Percentiles rank a stretch among this genome's conserved stretches.
phyloP scores from a whole-genome alignment of 2,329 filamentous ascomycete species.

The Dactylellina haptotyla region DNA sequence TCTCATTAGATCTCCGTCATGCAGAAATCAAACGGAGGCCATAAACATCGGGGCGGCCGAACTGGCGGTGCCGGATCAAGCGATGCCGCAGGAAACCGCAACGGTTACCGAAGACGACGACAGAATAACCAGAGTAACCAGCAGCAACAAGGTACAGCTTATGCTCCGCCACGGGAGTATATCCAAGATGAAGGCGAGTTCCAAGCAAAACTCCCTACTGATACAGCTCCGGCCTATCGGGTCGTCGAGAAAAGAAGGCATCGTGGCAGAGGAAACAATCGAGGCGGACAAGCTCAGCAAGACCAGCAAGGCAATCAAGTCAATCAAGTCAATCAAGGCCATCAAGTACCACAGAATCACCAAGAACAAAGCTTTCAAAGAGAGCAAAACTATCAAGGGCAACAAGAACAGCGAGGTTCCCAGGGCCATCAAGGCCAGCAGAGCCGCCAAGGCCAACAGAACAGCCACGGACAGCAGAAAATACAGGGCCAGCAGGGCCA shows the following conservation, averaged over 20 bases:
- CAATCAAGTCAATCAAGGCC: not conserved
- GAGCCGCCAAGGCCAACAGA: too few species aligned
- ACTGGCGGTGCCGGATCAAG: not conserved
- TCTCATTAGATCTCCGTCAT: too few species aligned
- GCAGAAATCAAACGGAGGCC: not conserved
- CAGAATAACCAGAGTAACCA: not conserved
- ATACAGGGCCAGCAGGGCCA: too few species aligned
- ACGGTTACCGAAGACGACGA: constrained; percentile 11
- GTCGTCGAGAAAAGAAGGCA: constrained; percentile 24
- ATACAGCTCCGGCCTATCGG: constrained; percentile 40
- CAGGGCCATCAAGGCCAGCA: too few species aligned
- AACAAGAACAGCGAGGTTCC: too few species aligned
- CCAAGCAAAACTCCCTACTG: constrained; percentile 37
- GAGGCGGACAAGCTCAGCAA: constrained; percentile 9
- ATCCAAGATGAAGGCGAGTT: constrained; percentile 24
- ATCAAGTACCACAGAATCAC: too few species aligned
- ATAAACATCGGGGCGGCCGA: not conserved
- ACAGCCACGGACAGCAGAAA: too few species aligned
- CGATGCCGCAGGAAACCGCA: not conserved
- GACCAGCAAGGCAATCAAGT: not conserved
- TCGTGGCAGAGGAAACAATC: not conserved
- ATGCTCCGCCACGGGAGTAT: constrained; percentile 3
- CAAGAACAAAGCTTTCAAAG: too few species aligned
- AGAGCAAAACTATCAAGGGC: too few species aligned
- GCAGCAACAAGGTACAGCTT: not conserved